A percentile compares a stretch with the other conserved stretches of the same genome.
Conservation (phyloP, 495 filamentous ascomycete species). For the Talaromyces liani region DNA sequence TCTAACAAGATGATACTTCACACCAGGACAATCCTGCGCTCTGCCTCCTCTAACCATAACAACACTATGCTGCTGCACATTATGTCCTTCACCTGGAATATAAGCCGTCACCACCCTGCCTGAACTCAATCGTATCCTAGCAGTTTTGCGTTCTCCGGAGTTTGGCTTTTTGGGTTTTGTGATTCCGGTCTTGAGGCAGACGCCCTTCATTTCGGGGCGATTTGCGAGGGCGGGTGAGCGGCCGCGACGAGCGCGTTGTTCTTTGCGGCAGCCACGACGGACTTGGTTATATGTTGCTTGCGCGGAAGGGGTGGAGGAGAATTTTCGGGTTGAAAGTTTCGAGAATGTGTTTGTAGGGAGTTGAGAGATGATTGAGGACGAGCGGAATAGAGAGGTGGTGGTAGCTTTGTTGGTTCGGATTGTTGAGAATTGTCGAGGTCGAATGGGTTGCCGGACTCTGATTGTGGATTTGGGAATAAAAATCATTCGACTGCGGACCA, state of each 20-base stretch:
- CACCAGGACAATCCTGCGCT: slow-evolving; percentile 95
- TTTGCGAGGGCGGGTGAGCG: slow-evolving; percentile 76
- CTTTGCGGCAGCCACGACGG: slow-evolving; percentile 63
- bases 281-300: slow-evolving; percentile 47
- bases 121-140: slow-evolving; percentile 77
- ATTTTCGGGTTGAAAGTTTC: slow-evolving; percentile 22
- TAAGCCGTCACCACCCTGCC: slow-evolving; percentile 83
- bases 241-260: slow-evolving; percentile 70
- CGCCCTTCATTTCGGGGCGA: slow-evolving; percentile 82
- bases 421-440: not conserved
- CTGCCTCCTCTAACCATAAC: slow-evolving; percentile 88
- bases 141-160: slow-evolving; percentile 88
- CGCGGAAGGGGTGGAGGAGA: slow-evolving; percentile 35
- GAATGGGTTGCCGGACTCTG: not conserved
- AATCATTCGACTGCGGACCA: not conserved
- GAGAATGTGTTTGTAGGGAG: not conserved
- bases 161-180: slow-evolving; percentile 98
- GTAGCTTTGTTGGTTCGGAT: not conserved
- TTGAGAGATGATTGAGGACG: not conserved
- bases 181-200: slow-evolving; percentile 85
- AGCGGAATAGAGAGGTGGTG: not conserved
- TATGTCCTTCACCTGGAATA: slow-evolving; percentile 96
- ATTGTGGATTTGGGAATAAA: not conserved
- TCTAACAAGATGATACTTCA: slow-evolving; percentile 87
- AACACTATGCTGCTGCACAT: slow-evolving; percentile 97